These are phyloP conservation scores for Penicillium occitanis DNA, from an alignment of 2,329 filamentous ascomycete species.

Conservation along the genomic window DNA sequence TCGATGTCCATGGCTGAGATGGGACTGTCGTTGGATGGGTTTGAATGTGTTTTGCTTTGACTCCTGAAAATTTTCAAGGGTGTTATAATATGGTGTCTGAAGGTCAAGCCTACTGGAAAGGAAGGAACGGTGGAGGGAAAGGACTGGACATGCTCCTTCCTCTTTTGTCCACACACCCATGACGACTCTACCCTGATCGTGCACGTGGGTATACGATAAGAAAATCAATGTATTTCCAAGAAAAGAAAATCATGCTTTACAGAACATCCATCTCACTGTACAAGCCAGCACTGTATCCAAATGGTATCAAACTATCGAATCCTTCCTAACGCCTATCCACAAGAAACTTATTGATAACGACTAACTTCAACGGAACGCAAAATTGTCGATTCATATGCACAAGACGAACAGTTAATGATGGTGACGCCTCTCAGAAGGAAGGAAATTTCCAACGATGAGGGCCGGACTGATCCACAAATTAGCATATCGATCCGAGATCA, in stretches of 20 bases:
- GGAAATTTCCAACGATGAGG: constrained; percentile 93
- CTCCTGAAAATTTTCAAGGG: neutral
- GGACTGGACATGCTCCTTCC: neutral
- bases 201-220: neutral
- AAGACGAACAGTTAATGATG: constrained; percentile 25
- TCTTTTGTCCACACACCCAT: neutral
- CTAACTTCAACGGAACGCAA: neutral
- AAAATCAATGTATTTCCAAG: neutral
- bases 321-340: constrained; percentile 5
- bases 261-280: neutral
- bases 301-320: constrained; percentile 8
- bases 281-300: neutral
- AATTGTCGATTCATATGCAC: neutral
- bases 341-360: neutral
- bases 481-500: constrained; percentile 28
- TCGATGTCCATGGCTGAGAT: neutral
- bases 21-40: neutral
- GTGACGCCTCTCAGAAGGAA: constrained; percentile 72
- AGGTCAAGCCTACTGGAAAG: neutral
- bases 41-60: neutral
- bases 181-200: neutral
- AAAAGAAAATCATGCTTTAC: neutral
- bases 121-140: neutral
- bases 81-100: neutral
- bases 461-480: constrained; percentile 65